These are phyloP conservation scores for Trichoderma sp. DNA, from an alignment of 2,329 filamentous ascomycete genomes.

Conservation along the genomic window DNA sequence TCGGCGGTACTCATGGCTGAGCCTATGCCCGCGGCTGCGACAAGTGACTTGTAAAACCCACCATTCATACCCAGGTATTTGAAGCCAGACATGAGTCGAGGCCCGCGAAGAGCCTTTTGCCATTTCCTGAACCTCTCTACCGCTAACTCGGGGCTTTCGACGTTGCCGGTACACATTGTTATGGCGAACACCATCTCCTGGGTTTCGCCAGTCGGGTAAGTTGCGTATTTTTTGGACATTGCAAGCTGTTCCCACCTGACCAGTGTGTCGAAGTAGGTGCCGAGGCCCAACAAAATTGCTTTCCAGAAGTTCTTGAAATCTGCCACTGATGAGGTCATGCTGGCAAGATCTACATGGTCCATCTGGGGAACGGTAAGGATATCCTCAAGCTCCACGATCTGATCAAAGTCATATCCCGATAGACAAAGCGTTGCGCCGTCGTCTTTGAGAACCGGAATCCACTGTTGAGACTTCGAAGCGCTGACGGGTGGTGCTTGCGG, in stretches of 20 bases:
- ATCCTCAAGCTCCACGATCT: not conserved
- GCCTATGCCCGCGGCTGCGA: not conserved
- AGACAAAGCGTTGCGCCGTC: not conserved
- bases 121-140: not conserved
- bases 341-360: not conserved
- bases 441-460: not conserved
- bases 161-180: not conserved
- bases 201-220: not conserved
- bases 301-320: not conserved
- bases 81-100: not conserved
- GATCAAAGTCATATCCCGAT: not conserved
- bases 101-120: not conserved
- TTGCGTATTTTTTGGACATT: not conserved
- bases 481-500: not conserved
- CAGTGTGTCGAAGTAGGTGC: not conserved
- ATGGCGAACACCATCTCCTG: not conserved
- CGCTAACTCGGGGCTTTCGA: not conserved
- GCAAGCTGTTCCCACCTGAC: not conserved
- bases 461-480: not conserved
- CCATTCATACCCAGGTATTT: not conserved
- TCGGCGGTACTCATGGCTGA: not conserved
- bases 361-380: not conserved
- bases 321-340: not conserved
- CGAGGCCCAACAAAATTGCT: not conserved
- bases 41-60: not conserved